phyloP scores from a whole-genome alignment of 176 grass and related monocot species.

The Avena atlantica region DNA sequence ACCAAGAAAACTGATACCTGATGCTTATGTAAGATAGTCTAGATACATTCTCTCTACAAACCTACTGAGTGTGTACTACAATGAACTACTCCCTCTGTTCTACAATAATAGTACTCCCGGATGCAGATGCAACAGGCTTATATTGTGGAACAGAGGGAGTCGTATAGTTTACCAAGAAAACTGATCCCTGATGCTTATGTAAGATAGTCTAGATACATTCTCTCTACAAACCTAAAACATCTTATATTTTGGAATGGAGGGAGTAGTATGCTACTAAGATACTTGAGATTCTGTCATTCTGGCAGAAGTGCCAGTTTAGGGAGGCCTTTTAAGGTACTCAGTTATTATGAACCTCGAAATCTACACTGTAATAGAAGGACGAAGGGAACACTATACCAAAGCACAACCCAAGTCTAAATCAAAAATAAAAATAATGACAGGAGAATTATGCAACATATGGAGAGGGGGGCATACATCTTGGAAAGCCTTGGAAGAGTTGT shows the following conservation, averaged over 20 bases:
- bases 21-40: no score
- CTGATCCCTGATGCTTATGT: no score
- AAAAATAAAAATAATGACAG: background rate
- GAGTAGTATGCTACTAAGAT: background rate
- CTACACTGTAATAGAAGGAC: background rate
- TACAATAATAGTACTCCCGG: no score
- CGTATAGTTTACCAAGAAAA: background rate
- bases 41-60: no score
- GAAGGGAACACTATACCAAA: background rate
- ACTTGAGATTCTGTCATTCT: background rate
- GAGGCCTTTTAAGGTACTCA: background rate
- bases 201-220: no score
- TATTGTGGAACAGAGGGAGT: no score
- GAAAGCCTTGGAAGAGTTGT: constrained; percentile 70
- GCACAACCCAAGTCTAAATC: background rate
- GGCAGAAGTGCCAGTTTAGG: background rate
- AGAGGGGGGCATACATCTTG: constrained; percentile 63
- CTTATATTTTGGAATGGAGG: no score
- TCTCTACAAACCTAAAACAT: no score
- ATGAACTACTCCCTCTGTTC: no score
- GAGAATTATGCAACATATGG: background rate
- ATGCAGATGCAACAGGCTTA: no score
- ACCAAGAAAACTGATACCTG: background rate
- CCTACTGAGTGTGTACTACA: no score
- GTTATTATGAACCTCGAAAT: background rate